These are phyloP conservation scores for Exophiala aquamarina DNA, from an alignment of 2,329 filamentous ascomycete genomes.

Conservation along the genomic window DNA sequence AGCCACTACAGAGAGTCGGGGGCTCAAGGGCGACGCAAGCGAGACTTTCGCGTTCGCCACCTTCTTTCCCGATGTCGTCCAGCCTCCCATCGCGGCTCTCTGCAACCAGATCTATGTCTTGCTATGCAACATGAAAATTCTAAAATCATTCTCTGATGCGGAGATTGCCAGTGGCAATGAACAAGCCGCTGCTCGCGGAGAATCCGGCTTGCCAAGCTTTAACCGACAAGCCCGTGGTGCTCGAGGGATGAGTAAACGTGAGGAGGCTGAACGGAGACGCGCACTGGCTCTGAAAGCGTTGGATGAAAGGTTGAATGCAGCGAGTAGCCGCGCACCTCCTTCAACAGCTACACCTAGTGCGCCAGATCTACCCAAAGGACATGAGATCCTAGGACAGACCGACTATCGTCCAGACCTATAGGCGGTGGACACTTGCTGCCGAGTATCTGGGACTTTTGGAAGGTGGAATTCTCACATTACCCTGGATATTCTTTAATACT, in stretches of 20 bases:
- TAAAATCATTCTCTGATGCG: conserved; percentile 79
- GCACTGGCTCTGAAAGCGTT: conserved; percentile 87
- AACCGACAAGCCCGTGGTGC: conserved; percentile 49
- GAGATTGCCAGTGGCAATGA: conserved; percentile 74
- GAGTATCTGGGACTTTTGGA: no score
- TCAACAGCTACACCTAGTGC: conserved; percentile 32
- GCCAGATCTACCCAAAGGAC: conserved; percentile 30
- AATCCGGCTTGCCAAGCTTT: conserved; percentile 60
- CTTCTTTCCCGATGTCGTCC: conserved; percentile 85
- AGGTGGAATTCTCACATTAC: no score
- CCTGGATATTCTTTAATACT: no score
- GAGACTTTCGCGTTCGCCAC: conserved; percentile 95
- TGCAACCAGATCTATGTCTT: conserved; percentile 72
- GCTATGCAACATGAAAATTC: conserved; percentile 73
- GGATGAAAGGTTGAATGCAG: conserved; percentile 88
- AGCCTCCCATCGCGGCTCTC: conserved; percentile 73
- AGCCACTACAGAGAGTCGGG: conserved; percentile 52
- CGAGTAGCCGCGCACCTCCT: conserved; percentile 56
- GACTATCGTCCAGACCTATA: conserved; percentile 44
- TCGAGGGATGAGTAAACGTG: conserved; percentile 66
- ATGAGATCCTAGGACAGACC: conserved; percentile 37
- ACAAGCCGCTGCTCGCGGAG: conserved; percentile 65
- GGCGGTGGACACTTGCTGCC: no score
- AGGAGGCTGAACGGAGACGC: conserved; percentile 86
- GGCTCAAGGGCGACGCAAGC: conserved; percentile 83